Evolutionary conservation across 1,139 yeast species (phyloP), one percentile per base, ranked within the genome.

Genomic region (Geotrichum histeridarum): DNA sequence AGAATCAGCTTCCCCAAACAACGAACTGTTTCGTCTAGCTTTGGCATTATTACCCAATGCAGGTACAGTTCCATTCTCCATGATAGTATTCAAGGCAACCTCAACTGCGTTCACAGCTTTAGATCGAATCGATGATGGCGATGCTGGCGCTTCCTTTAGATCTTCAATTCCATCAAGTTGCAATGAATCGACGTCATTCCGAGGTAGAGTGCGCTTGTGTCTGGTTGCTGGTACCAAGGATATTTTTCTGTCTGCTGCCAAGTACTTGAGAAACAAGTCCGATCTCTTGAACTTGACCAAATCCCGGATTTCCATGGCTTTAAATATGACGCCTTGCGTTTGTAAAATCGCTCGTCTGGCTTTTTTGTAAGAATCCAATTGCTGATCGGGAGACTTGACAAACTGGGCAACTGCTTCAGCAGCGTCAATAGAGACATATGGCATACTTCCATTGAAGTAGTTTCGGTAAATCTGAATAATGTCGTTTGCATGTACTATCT

Each of bases 11-110:
- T 37, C 17, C 8, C 9, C 30, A 8, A 17, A 39, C 8, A 8
- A 8, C 17, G 31, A 8, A 17, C 31, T 12, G 66, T 46, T 74
- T 72, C 35, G 76, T 69, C 14, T 33, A 6, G 18, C 41, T n/a
- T 46, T 45, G 17, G 17, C 46, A 14, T 42, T 32, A 6, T 44
- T 53, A 2, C 31, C 42, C 42, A 37, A 42, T 14, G 57, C 60
- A 12, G 36, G 18, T 1, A 11, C 32, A 14, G 31, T 15, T 2
- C 30, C 30, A 17, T 55, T 51, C 44, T 61, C 65, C 70, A 84
- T 81, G 50, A 86, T 84, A 59, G 83, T 81, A 18, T 79, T 78
- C 57, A 86, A 76, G 1, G 88, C 93, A 63, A 80, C 82, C 64
- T 85, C 90, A 18, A 86, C 85, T 0, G 89, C 91, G 12, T 57